Evolutionary conservation across 768 basidiomycete genomes (phyloP), one percentile per base, ranked within the genome.

Genomic region (Naganishia vishniacii): DNA sequence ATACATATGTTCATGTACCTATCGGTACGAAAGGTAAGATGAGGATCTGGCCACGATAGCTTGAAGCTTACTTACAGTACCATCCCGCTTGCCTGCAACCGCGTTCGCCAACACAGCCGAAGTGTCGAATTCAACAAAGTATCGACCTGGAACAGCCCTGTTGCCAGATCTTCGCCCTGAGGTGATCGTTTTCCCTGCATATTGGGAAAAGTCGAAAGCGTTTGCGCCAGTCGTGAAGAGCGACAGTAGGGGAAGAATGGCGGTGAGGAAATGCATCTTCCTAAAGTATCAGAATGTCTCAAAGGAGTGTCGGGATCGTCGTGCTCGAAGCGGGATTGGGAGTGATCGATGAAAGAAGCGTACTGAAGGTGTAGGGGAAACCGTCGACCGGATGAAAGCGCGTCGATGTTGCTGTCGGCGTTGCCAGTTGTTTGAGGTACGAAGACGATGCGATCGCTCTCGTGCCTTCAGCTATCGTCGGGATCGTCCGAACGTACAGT

Each of bases 1-100:
- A 68, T 86, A 86, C n/a, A 86, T 71, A 15, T 71, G 68, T 62
- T 81, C 81, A 65, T 84, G 83, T 16, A 80, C 77, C 83, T 85
- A 41, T 28, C 62, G 0, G 5, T 29, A 45, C 28, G 20, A 9
- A 18, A 53, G 5, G 34, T 26, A 37, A n/a, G 11, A 56, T 8
- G 16, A 16, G 23, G 48, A 1, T 56, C 62, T 29, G 28, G 15
- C 15, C 15, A 15, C 34, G 34, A 7, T 37, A 7, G 7, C 15
- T 15, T 41, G 15, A 15, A 37, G 7, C 15, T 28, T 44, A 59
- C 42, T 59, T 29, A 59, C 63, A n/a, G 44, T 47, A 9, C 49
- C 62, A 28, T 53, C 49, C 13, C 53, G 63, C 26, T 64, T 59
- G 44, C 34, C 45, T 5, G 65, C 31, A 31, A 65, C 66, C 28